Base-by-base conservation (phyloP, 2,329 filamentous ascomycete species). In the Colletotrichum sp. region DNA sequence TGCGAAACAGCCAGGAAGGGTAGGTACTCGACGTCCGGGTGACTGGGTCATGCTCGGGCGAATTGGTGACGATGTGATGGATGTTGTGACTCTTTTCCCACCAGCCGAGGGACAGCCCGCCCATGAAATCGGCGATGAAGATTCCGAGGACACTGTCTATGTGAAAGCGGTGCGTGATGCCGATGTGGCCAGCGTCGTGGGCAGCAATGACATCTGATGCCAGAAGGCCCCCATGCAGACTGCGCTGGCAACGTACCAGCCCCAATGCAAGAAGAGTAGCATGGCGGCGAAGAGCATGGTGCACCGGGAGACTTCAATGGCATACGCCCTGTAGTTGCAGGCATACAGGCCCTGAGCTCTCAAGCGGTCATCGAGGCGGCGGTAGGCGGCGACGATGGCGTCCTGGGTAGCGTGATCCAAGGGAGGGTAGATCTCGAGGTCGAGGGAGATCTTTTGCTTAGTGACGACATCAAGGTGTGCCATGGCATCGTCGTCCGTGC, bases 11-110 rank as follows among this genome's bases (percentile, higher is more conserved):
- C 95, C 83, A 98, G 95, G 83, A 98, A 93, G 4, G 96, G 96
- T 84, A 98, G 91, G 83, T 98, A 94, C 83, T 96, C 92, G 80
- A 98, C 99, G 83, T 99, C 96, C 0, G 97, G 96, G n/a, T n/a
- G n/a, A n/a, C n/a, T n/a, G n/a, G n/a, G 83, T 99, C 97, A 82
- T 99, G 96, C 84, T 98, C 96, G 16, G 96, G 95, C 57, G 94
- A 94, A 83, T 99, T 99, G n/a, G 96, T 99, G 68, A 99, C 94
- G 79, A 99, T 96, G 82, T 99, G 96, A 83, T 99, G 96, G 9
- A 98, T 96, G 81, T 99, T 99, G 85, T 99, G 97, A 83, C 93
- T 98, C 77, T 92, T 91, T 85, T 99, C 99, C 96, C 96, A 99
- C 97, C 97, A 99, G 60, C 96, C 95, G 68, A 98, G 86, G 28